Conservation (phyloP, 1,284 basidiomycete genomes). For the Fomes fomentarius region DNA sequence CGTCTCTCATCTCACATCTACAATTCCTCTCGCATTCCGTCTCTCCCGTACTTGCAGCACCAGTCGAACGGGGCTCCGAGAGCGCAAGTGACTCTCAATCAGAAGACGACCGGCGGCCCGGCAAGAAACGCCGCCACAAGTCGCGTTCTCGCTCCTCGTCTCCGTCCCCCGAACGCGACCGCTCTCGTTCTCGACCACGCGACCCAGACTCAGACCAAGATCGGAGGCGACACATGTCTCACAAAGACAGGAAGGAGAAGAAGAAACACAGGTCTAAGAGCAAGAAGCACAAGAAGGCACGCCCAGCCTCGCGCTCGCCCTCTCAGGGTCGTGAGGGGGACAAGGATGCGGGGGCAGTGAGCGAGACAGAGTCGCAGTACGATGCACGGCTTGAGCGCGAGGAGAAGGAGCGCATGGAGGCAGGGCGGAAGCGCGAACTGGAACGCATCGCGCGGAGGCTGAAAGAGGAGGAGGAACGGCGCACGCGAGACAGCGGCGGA, state of each 20-base stretch:
- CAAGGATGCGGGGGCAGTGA: conserved; percentile 40
- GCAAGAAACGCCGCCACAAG: conserved; percentile 37
- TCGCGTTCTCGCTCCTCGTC: conserved; percentile 20
- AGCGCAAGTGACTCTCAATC: conserved; percentile 24
- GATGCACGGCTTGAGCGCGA: conserved; percentile 73
- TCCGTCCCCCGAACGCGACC: conserved; percentile 18
- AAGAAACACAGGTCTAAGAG: conserved; percentile 31
- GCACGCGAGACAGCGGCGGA: conserved; percentile 40
- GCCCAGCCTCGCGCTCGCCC: conserved; percentile 22
- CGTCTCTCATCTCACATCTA: no score
- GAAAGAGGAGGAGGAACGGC: conserved; percentile 37
- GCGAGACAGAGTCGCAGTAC: conserved; percentile 66
- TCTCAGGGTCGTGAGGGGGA: background rate
- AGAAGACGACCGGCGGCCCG: conserved; percentile 25
- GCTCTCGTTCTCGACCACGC: conserved; percentile 15
- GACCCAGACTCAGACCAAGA: conserved; percentile 22
- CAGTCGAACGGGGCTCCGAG: conserved; percentile 20
- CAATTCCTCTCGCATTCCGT: no score
- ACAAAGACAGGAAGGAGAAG: conserved; percentile 30
- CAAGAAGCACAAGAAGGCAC: conserved; percentile 31
- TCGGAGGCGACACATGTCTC: conserved; percentile 36
- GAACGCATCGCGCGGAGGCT: conserved; percentile 48
- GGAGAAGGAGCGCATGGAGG: conserved; percentile 62
- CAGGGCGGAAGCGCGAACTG: conserved; percentile 49
- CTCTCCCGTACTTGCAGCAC: background rate